Base-by-base conservation (phyloP, 805 yeast species). In the Lipomyces kockii region DNA sequence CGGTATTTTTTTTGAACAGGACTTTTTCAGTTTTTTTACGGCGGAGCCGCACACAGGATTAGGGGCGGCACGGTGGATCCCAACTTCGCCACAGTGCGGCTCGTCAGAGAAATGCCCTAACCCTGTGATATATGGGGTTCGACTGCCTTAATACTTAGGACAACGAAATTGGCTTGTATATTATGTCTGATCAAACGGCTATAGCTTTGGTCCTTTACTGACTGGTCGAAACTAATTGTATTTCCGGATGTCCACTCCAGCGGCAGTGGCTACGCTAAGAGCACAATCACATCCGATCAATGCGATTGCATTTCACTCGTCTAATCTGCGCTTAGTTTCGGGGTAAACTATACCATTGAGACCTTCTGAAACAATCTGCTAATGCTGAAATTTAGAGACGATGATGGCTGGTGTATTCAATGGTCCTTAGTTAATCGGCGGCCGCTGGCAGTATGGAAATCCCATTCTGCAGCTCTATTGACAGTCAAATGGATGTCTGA, bases 381-480 rank as follows among this genome's bases (percentile, higher is more conserved):
- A 14, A 49, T 35, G 37, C 58, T 46, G 17, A 17, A 25, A n/a
- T 22, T 20, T 35, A 68, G 72, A 12, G 95, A 90, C 74, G 87
- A 86, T 34, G 75, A 79, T 0, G 97, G 97, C 0, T 81, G 84
- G 81, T 72, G 86, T 2, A 80, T 86, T 0, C 80, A 88, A 82
- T 90, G 97, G 97, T 84, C 86, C 64, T 68, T 90, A 7, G 73
- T 77, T 0, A 81, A 85, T 0, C 78, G 87, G 52, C 76, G 95
- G 58, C 89, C 92, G 0, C 58, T 83, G 1, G 82, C 82, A 0
- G 78, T 82, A 0, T 88, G 91, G 87, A 78, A 81, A 68, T 90
- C 87, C 0, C 97, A 91, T 74, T 78, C 76, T 5, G 80, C 80
- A 20, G 78, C 81, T 8, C 75, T 90, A 0, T 72, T 89, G 29